Conservation (phyloP, 768 basidiomycete genomes). For the Boletus reticulatus region DNA sequence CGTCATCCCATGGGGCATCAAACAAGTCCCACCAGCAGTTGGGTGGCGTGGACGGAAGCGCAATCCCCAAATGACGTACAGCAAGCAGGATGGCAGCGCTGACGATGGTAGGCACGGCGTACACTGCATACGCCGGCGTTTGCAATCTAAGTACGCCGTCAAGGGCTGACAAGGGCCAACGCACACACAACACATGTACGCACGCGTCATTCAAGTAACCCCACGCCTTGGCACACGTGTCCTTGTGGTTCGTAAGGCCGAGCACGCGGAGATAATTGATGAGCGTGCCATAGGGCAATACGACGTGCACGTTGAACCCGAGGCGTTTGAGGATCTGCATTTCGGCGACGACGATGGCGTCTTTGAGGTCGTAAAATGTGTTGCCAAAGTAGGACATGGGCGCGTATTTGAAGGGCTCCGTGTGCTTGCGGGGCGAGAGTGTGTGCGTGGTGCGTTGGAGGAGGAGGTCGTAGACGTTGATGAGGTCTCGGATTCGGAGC, state of each 20-base stretch:
- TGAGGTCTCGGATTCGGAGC: conserved; percentile 86
- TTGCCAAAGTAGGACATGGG: conserved; percentile 90
- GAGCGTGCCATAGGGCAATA: conserved; percentile 89
- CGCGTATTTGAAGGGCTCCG: conserved; percentile 56
- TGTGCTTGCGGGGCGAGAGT: conserved; percentile 27
- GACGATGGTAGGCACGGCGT: conserved; percentile 87
- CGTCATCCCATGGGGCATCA: conserved; percentile 86
- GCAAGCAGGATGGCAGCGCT: conserved; percentile 86
- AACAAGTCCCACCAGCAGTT: conserved; percentile 94
- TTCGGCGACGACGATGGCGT: conserved; percentile 89
- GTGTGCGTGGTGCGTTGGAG: conserved; percentile 68
- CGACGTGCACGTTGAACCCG: conserved; percentile 92
- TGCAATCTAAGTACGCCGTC: conserved; percentile 61
- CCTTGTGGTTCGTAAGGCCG: conserved; percentile 71
- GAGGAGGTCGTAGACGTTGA: conserved; percentile 91
- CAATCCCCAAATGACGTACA: conserved; percentile 64
- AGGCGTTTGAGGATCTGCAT: conserved; percentile 97
- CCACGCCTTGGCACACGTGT: conserved; percentile 82
- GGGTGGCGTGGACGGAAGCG: conserved; percentile 69
- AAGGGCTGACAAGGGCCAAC: background rate
- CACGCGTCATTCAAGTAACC: conserved; percentile 95
- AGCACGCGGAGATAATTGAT: conserved; percentile 93
- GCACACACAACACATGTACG: conserved; percentile 31
- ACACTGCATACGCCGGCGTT: conserved; percentile 88
- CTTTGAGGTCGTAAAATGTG: conserved; percentile 93